Evolutionary conservation across 2,329 filamentous ascomycete species (phyloP).

Genomic region (Alternaria consortialis): DNA sequence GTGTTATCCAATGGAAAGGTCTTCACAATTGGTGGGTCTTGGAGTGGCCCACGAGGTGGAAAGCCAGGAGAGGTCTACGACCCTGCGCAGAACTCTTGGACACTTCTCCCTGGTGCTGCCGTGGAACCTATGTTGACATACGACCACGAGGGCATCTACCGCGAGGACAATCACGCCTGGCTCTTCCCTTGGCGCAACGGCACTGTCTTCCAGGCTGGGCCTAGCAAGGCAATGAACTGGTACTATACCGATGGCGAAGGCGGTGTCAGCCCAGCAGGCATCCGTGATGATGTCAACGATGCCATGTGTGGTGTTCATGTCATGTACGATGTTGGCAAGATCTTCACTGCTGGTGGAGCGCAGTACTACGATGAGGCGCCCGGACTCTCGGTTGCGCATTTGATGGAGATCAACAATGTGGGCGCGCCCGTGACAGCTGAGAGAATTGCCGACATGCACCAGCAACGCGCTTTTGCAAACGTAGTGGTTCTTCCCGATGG

Average conservation of each 20-base stretch:
- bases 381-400: constrained; percentile 21
- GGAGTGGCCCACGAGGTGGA: constrained; percentile 19
- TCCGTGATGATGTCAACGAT: constrained; percentile 50
- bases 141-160: constrained; percentile 27
- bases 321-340: constrained; percentile 55
- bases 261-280: constrained; percentile 52
- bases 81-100: constrained; percentile 22
- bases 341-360: constrained; percentile 46
- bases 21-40: constrained; percentile 33
- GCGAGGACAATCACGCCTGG: constrained; percentile 35
- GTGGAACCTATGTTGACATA: constrained; percentile 28
- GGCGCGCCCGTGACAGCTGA: constrained; percentile 22
- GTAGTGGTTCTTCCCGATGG: constrained; percentile 35
- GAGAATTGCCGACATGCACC: constrained; percentile 22
- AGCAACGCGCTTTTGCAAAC: constrained; percentile 29
- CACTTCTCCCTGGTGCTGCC: constrained; percentile 24
- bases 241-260: constrained; percentile 58
- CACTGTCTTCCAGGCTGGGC: constrained; percentile 62
- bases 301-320: constrained; percentile 56
- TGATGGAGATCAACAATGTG: constrained; percentile 29
- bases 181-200: constrained; percentile 31
- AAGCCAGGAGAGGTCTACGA: constrained; percentile 32
- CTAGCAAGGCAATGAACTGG: constrained; percentile 64
- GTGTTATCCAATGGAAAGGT: constrained; percentile 28
- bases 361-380: constrained; percentile 22